Conservation (phyloP, 2,329 filamentous ascomycete species). For the Aureobasidium sp. region DNA sequence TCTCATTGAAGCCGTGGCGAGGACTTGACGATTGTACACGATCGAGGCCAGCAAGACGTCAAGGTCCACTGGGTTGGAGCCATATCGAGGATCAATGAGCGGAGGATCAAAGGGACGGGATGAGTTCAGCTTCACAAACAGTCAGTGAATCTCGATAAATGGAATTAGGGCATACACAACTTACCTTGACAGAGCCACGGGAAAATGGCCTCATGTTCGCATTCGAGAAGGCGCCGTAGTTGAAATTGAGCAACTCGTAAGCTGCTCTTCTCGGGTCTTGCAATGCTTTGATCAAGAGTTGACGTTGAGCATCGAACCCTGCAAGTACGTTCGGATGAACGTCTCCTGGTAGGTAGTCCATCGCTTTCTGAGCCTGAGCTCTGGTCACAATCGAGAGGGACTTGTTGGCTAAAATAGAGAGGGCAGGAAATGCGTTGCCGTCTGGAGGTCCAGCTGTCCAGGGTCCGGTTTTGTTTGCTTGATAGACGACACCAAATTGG, state of each 20-base stretch:
- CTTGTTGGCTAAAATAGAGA: constrained; percentile 20
- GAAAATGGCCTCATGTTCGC: constrained; percentile 38
- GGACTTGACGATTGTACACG: constrained; percentile 24
- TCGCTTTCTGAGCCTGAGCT: constrained; percentile 19
- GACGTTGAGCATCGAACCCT: constrained; percentile 23
- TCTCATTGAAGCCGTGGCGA: constrained; percentile 21
- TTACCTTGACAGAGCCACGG: constrained; percentile 33
- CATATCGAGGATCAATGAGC: constrained; percentile 38
- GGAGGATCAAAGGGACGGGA: constrained; percentile 33
- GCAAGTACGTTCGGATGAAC: constrained; percentile 20
- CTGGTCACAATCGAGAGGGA: constrained; percentile 18
- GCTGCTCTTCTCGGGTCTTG: constrained; percentile 21
- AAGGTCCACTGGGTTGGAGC: constrained; percentile 38
- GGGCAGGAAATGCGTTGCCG: constrained; percentile 26
- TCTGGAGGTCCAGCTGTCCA: constrained; percentile 21
- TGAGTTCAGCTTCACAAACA: constrained; percentile 27
- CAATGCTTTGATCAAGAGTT: constrained; percentile 22
- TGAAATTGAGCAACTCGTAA: constrained; percentile 27
- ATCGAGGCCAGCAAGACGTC: constrained; percentile 24
- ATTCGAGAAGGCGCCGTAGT: constrained; percentile 26
- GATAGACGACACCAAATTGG: constrained; percentile 19
- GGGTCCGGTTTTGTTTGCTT: constrained; percentile 24
- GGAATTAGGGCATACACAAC: not conserved
- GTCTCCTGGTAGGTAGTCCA: constrained; percentile 19
- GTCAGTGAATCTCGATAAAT: not conserved